Evolutionary conservation across 1,139 yeast species (phyloP), one percentile per base, ranked within the genome.

Genomic region (Geotrichum fermentans): DNA sequence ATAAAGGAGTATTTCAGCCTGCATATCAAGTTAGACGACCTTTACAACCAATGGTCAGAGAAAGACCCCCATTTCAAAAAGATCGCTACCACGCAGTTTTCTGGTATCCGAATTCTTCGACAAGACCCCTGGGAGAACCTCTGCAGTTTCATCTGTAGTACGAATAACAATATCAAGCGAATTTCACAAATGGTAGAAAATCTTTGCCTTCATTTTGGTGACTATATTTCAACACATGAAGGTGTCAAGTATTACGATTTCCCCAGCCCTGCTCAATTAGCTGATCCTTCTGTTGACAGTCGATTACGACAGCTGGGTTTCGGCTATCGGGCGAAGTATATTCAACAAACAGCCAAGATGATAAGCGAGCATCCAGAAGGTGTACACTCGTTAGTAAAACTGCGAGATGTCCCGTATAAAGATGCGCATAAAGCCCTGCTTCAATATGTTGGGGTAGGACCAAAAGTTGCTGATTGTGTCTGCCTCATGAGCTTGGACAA

Each of bases 91-190:
- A 51, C 59, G 6, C 61, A 67, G 22, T 79, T 80, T 50, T 71
- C 72, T 2, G 98, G 98, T 0, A 82, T 90, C 24, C 70, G 97
- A 35, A 86, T 89, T 52, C 74, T 90, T 28, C 74, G 90, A 45
- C 97, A 92, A 65, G 96, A 90, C 56, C 98, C 98, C 0, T 92
- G 97, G 97, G 98, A 94, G 61, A 88, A 94, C 39, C 71, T 88
- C 42, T 69, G 92, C 18, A 84, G 94, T 2, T 92, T 92, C 58
- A 94, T 92, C 20, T 92, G 98, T 66, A 87, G 96, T 3, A 83
- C 96, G n/a, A 92, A 92, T 65, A 92, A 92, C 67, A 94, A 92
- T 61, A 95, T 92, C 51, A 87, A 90, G 62, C 74, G 99, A 39
- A 94, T 94, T 42, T 84, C 96, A 1, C 84, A 83, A 59, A 89